Evolutionary conservation across 306 rosid species (phyloP), one percentile per base, ranked within the genome.

Genomic region (Cyclanthera cordifolia): DNA sequence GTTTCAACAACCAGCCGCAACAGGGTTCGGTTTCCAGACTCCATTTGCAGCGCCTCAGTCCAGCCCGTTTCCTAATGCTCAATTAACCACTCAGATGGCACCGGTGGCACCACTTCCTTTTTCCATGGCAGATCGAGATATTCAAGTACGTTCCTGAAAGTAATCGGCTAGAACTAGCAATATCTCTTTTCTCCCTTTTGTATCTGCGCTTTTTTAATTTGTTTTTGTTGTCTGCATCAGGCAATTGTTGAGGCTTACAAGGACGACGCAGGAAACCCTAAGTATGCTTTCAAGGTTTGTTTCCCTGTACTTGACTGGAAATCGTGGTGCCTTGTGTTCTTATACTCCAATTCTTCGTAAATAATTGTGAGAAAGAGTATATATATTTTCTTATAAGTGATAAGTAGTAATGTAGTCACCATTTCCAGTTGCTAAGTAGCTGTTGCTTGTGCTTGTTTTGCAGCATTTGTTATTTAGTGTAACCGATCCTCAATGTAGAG

Each of bases 401-500:
- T 28, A 5, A 12, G 20, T 30, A 58, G 14, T 28, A 16, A 3
- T 28, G 24, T 24, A 15, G 16, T 30, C 17, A 28, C 27, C 30
- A 15, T 56, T 27, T 43, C 12, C 34, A 48, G 72, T 69, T 14
- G 66, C 53, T 70, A 24, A 10, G 28, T 37, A 3, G 65, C 72
- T 73, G 51, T 70, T 23, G 39, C 2, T 12, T 72, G 72, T 74
- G 23, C 76, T 68, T 74, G 16, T 77, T 67, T 61, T 79, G 79
- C 95, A 94, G 99, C 95, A 90, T 84, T 83, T 94, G 80, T 81
- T 94, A 77, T 90, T 88, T 77, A 94, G 96, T 59, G 96, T 94
- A 2, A 88, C 90, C 3, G 96, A 94, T 52, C 87, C 90, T 8
- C 96, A 83, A 72, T 88, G 60, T 59, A 90, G 84, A 77, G 84